A percentile compares a stretch with the other conserved stretches of the same genome.
phyloP scores from a whole-genome alignment of 441 rosid species.

The Geranium incanum region DNA sequence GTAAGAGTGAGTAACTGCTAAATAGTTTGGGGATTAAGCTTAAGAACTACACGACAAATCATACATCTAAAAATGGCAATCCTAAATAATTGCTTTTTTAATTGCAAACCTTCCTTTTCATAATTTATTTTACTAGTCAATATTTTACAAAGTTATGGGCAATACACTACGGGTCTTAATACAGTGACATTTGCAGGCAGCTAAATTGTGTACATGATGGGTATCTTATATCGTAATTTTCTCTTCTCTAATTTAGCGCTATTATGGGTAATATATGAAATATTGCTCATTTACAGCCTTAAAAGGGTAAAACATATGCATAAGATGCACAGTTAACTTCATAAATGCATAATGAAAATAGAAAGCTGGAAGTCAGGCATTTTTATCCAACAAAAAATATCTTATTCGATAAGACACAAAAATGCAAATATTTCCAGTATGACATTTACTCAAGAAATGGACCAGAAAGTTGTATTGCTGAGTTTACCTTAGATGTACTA shows the following conservation, averaged over 20 bases:
- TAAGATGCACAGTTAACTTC: no score
- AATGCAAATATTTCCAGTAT: background rate
- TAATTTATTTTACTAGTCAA: no score
- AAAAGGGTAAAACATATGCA: background rate
- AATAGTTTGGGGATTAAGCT: background rate
- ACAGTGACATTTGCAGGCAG: no score
- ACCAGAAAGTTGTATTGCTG: constrained; percentile 11
- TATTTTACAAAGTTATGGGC: no score
- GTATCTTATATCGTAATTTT: background rate
- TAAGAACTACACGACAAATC: background rate
- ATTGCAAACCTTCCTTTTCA: no score
- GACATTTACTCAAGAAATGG: background rate
- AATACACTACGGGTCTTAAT: no score
- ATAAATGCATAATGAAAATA: no score
- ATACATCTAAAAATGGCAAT: no score
- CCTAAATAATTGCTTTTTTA: no score
- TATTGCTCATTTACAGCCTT: no score
- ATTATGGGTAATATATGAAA: background rate
- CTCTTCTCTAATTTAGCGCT: background rate
- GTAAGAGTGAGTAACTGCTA: background rate
- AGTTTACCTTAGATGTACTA: constrained; percentile 48
- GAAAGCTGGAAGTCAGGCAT: no score
- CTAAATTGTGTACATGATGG: background rate
- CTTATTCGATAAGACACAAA: background rate
- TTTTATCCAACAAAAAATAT: background rate